These are phyloP conservation scores for Bipolaris bicolor DNA, from an alignment of 2,329 filamentous ascomycete genomes.

Conservation along the genomic window DNA sequence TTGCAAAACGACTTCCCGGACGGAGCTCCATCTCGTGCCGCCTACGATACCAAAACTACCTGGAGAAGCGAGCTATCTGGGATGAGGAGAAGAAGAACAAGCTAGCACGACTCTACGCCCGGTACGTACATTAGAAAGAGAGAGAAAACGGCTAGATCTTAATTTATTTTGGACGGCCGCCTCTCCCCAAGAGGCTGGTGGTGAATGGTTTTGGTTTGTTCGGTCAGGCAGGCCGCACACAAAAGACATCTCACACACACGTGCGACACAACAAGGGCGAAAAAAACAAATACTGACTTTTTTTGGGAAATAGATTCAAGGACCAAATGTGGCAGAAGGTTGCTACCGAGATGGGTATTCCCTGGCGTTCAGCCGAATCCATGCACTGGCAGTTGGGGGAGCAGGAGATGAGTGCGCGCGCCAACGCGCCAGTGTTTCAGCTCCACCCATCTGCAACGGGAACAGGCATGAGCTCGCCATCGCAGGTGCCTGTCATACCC, in stretches of 20 bases:
- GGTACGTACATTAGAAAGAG: conserved; percentile 60
- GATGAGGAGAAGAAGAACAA: conserved; percentile 98
- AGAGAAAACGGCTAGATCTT: conserved; percentile 4
- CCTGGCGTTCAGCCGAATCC: conserved; percentile 93
- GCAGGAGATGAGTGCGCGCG: conserved; percentile 89
- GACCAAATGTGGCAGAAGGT: conserved; percentile 98
- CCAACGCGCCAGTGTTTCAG: conserved; percentile 85
- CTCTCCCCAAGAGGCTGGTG: neutral
- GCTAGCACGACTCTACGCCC: conserved; percentile 90
- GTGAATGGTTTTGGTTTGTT: conserved; percentile 12
- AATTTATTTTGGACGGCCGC: neutral
- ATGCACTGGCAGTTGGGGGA: conserved; percentile 99
- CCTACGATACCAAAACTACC: conserved; percentile 95
- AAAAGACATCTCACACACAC: conserved; percentile 1
- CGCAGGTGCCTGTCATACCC: conserved; percentile 33
- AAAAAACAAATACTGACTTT: conserved; percentile 30
- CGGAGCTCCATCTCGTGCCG: conserved; percentile 93
- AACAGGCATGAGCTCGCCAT: conserved; percentile 41
- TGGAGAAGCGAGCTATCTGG: conserved; percentile 92
- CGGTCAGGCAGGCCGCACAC: neutral
- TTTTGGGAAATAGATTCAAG: conserved; percentile 73
- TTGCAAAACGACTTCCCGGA: conserved; percentile 87
- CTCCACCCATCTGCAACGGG: conserved; percentile 49
- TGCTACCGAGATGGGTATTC: conserved; percentile 91
- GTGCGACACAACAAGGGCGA: conserved; percentile 15